Evolutionary conservation across 2,329 filamentous ascomycete species (phyloP), one percentile per base, ranked within the genome.

Genomic region (Pyrenophora seminiperda): DNA sequence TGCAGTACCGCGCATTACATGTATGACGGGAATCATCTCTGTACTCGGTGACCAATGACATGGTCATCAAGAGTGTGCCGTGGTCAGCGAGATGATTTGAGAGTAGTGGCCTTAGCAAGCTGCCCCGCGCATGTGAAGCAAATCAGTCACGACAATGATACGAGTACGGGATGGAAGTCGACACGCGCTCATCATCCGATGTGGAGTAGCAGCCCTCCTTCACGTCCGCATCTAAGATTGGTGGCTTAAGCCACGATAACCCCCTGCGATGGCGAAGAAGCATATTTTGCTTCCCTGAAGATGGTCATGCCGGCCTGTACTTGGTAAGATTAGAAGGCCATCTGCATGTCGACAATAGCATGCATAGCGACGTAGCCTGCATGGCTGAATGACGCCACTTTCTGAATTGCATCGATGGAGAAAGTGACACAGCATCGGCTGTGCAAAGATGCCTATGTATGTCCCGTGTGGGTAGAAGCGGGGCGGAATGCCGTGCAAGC

Each of bases 81-180:
- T 47, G 19, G 44, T 24, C 48, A 38, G 42, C 50, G 50, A 56
- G 58, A 55, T 53, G 58, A 41, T 50, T 13, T 36, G 41, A 9
- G 18, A 17, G 11, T 27, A 31, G 22, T 19, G 15, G 11, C 33
- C 13, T 13, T 17, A 38, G 34, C 39, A 18, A 36, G 38, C 20
- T 38, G 33, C 10, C 18, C 22, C 30, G 45, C 44, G 32, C 22
- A 40, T 15, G 32, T 15, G 36, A 39, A 34, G 47, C 13, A 27
- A 9, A 27, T 36, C 37, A 24, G 19, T 6, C 10, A 37, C 14
- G 18, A 11, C 19, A 9, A 43, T 24, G 24, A 11, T n/a, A 38
- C 34, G 18, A 19, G 15, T 29, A 15, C 15, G 17, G 30, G 7
- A 24, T 27, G 13, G 24, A 27, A 27, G 24, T n/a, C n/a, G n/a